Evolutionary conservation across 1,139 yeast genomes (phyloP).

Genomic region (Spencermartinsiella ligniputridi): DNA sequence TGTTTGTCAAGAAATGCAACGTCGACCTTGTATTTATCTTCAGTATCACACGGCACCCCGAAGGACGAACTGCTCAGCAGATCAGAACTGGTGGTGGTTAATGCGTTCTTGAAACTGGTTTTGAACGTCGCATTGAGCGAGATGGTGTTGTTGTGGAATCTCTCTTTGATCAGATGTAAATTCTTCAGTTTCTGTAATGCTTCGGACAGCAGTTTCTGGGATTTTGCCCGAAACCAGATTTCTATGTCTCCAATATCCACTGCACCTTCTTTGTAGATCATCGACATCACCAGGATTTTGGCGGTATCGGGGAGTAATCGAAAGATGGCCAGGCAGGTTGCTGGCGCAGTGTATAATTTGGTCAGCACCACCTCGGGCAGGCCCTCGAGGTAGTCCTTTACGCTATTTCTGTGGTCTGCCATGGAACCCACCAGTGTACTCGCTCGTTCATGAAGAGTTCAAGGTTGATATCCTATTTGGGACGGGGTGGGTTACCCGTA

Average conservation of each 20-base stretch:
- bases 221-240: slow-evolving; percentile 60
- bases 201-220: slow-evolving; percentile 57
- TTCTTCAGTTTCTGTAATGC: slow-evolving; percentile 74
- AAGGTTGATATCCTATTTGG: background rate
- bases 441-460: background rate
- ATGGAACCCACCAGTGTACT: background rate
- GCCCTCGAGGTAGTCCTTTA: slow-evolving; percentile 84
- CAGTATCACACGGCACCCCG: slow-evolving; percentile 50
- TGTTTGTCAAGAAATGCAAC: slow-evolving; percentile 66
- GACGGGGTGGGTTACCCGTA: background rate
- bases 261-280: slow-evolving; percentile 78
- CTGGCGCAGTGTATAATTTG: slow-evolving; percentile 44
- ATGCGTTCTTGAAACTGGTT: slow-evolving; percentile 69
- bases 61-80: slow-evolving; percentile 39
- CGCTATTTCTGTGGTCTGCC: slow-evolving; percentile 46
- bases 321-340: slow-evolving; percentile 88
- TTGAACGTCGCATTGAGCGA: slow-evolving; percentile 71
- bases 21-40: slow-evolving; percentile 52
- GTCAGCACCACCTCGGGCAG: slow-evolving; percentile 81
- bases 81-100: slow-evolving; percentile 64
- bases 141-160: slow-evolving; percentile 48
- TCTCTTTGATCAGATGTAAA: slow-evolving; percentile 70
- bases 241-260: slow-evolving; percentile 65
- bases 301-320: slow-evolving; percentile 85
- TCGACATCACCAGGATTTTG: slow-evolving; percentile 80